Conservation (phyloP, 192 early-diverging fungal species). For the Ambispora gerdemannii region DNA sequence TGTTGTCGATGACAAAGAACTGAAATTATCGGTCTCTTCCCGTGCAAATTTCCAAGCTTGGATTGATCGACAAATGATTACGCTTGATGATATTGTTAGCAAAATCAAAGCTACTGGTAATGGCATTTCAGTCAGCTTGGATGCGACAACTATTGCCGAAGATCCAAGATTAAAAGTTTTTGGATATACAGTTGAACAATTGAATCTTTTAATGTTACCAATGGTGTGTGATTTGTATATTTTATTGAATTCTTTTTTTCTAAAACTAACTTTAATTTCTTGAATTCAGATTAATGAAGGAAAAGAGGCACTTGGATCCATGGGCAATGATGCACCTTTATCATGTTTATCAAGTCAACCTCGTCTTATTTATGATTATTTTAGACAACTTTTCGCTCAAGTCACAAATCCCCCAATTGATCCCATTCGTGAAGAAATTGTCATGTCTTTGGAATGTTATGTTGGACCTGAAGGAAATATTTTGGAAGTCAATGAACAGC, state of each 20-base stretch:
- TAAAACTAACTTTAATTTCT: neutral
- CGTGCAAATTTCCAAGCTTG: conserved; percentile 77
- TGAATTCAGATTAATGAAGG: conserved; percentile 51
- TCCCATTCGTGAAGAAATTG: conserved; percentile 96
- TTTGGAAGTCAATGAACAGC: conserved; percentile 75
- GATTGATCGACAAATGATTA: conserved; percentile 81
- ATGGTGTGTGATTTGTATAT: conserved; percentile 59
- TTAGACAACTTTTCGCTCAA: conserved; percentile 96
- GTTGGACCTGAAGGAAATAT: conserved; percentile 94
- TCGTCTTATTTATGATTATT: conserved; percentile 93
- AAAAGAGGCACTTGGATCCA: conserved; percentile 97
- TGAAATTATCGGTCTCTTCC: conserved; percentile 73
- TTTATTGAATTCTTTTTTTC: neutral
- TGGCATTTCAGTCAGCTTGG: conserved; percentile 46
- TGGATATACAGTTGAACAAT: conserved; percentile 90
- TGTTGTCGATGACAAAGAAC: conserved; percentile 86
- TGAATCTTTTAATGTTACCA: conserved; percentile 82
- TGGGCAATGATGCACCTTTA: conserved; percentile 96
- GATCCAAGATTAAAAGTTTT: conserved; percentile 82
- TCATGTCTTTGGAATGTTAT: conserved; percentile 96
- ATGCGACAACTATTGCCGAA: conserved; percentile 59
- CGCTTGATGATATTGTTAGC: conserved; percentile 57
- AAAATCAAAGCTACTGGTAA: conserved; percentile 36
- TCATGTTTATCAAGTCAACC: conserved; percentile 88
- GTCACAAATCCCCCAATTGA: conserved; percentile 99